Base-by-base conservation (phyloP, 2,329 filamentous ascomycete genomes). In the Balansia obtecta region DNA sequence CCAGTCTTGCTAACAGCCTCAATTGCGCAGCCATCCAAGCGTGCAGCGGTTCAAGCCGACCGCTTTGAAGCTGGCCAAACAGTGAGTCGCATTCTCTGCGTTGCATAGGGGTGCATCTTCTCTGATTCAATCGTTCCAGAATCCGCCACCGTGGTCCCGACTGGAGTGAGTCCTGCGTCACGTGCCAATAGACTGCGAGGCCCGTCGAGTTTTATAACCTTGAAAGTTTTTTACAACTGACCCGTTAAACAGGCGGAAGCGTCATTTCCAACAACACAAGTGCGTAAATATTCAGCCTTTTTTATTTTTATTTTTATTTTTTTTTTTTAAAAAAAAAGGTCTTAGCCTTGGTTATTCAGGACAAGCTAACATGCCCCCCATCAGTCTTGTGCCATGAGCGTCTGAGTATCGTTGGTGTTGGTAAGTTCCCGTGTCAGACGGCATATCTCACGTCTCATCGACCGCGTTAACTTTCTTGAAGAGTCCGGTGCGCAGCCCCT, bases 121-220 rank as follows among this genome's bases (percentile, higher is more conserved):
- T 48, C 52, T 60, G 54, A 60, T 50, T 18, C 30, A 37, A 38
- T 8, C 3, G 18, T 46, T 41, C 40, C 67, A 94, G 88, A 66
- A 80, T 96, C 65, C 89, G 94, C 62, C 93, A 98, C 72, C 85
- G 93, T 70, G 93, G 93, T 61, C 93, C 93, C 63, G 93, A 98
- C 76, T 98, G 93, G 93, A 95, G 88, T 93, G 75, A 85, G 86
- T 80, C 45, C 49, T 44, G 49, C 50, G 38, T 49, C 44, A 12
- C 12, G 8, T 46, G 34, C 41, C 46, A 37, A 30, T 10, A 27
- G 22, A n/a, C 2, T 6, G 33, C 13, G n/a, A 18, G 18, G 30
- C 41, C 18, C 34, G 9, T n/a, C 7, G 38, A 40, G 45, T 44
- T n/a, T 10, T 20, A 7, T 13, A 16, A 32, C 11, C 30, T 13